Evolutionary conservation across 495 filamentous ascomycete species (phyloP), one percentile per base, ranked within the genome.

Genomic region (Neurospora cerealis): DNA sequence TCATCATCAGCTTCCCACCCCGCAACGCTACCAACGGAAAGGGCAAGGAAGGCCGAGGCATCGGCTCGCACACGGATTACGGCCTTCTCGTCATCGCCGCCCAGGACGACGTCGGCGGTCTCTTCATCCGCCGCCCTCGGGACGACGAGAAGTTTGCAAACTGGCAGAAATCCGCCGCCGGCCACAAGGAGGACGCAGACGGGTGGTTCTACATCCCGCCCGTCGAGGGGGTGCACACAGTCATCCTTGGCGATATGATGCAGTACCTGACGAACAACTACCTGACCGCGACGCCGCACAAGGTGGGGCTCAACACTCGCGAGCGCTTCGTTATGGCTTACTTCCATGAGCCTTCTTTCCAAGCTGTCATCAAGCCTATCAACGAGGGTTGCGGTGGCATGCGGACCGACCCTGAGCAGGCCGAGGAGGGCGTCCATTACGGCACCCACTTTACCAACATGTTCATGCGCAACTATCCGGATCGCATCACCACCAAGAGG

Each of bases 381-480:
- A 72, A 78, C 4, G 71, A 44, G 4, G 80, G 76, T 24, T 80
- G 78, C 72, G 74, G 76, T 36, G 77, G 71, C 38, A 41, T 70
- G 44, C 38, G 70, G 28, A 13, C 40, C 9, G 69, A 74, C 19
- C 5, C 70, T 11, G 42, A 28, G 8, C 37, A 74, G 38, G 69
- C 74, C 4, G 42, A 32, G 32, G 74, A 82, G 46, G 79, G 80
- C 34, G 82, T 86, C 21, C 84, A 86, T 76, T 85, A 86, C 71
- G 83, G 84, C 19, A 84, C 82, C 3, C 83, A 86, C 76, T 85
- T 86, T 72, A 85, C 83, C 66, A 85, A 85, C 73, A 86, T 86
- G 84, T 85, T 84, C 71, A 76, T 85, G 75, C 79, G 84, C 44
- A 85, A 83, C 76, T 86, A 85, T 54, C 83, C 84, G 0, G 81